Evolutionary conservation across 2,329 filamentous ascomycete species (phyloP), one percentile per base, ranked within the genome.

Genomic region (Aureobasidium musti): DNA sequence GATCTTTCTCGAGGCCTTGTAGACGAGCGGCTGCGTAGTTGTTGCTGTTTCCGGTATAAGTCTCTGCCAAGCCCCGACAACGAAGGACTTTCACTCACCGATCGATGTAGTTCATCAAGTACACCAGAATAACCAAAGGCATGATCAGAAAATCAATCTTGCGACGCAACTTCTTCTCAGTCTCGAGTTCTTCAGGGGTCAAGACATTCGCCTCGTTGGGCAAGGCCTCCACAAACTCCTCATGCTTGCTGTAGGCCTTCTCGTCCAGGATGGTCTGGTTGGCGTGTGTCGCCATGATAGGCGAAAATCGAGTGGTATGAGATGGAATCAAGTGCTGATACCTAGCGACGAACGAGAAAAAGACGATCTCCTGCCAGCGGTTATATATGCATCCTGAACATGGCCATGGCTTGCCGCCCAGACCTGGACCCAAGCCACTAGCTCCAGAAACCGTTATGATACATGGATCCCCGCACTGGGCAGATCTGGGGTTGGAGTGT

Each of bases 131-230:
- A 65, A 92, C 81, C 79, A 88, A 86, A 0, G 89, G 89, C 71
- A 91, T 82, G 76, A 92, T 71, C 53, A 89, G 82, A 21, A 82
- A 72, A 74, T 93, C 90, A 67, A 93, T 88, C 78, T 91, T 92
- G 71, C 85, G 84, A 75, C 87, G 83, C 71, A 93, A 78, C 41
- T 80, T 82, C 67, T 77, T 80, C 74, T 91, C 88, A 26, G 73
- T 57, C 4, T 72, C 68, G 26, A 72, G 67, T 69, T 77, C 76
- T 37, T 74, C 73, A 26, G 71, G 71, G 1, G 74, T 72, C 37
- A 77, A 66, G 7, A 47, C 8, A 8, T 54, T 49, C 8, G 49
- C 49, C n/a, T 65, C 61, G 28, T 54, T 19, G 13, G 28, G 61
- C 41, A 47, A 17, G 6, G 8, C 28, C 7, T 65, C 49, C 5